A percentile compares a stretch with the other conserved stretches of the same genome.
Evolutionary conservation across 148 eudicot genomes (phyloP).

Genomic region (Diospyros lotus): DNA sequence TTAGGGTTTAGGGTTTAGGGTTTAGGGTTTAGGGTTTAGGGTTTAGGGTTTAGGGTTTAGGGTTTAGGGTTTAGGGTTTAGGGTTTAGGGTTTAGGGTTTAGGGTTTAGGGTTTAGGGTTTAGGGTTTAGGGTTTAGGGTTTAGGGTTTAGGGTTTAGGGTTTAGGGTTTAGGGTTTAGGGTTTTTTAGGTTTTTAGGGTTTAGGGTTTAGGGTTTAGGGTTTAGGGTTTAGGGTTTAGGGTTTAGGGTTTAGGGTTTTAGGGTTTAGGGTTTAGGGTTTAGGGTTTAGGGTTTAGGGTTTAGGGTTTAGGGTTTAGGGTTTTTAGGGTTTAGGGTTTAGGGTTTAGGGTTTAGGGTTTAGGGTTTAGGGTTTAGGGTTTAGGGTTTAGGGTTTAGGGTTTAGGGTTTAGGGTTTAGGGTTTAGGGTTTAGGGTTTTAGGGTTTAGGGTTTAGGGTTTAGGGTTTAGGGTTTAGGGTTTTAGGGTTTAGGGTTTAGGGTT

Average conservation of each 20-base stretch:
- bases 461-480: too few species aligned
- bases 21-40: slow-evolving; percentile 7
- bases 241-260: too few species aligned
- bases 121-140: slow-evolving; percentile 7
- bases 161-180: slow-evolving; percentile 7
- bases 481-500: neutral
- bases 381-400: neutral
- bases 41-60: slow-evolving; percentile 7
- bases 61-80: slow-evolving; percentile 7
- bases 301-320: too few species aligned
- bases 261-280: too few species aligned
- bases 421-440: too few species aligned
- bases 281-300: neutral
- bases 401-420: neutral
- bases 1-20: slow-evolving; percentile 4
- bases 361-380: neutral
- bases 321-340: too few species aligned
- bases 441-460: too few species aligned
- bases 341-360: neutral
- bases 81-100: slow-evolving; percentile 2
- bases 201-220: too few species aligned
- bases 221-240: slow-evolving; percentile 7
- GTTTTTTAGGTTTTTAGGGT: too few species aligned
- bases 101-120: neutral
- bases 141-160: slow-evolving; percentile 7